phyloP scores from a whole-genome alignment of 352 stramenopile species.

The Pythium dissotocum region DNA sequence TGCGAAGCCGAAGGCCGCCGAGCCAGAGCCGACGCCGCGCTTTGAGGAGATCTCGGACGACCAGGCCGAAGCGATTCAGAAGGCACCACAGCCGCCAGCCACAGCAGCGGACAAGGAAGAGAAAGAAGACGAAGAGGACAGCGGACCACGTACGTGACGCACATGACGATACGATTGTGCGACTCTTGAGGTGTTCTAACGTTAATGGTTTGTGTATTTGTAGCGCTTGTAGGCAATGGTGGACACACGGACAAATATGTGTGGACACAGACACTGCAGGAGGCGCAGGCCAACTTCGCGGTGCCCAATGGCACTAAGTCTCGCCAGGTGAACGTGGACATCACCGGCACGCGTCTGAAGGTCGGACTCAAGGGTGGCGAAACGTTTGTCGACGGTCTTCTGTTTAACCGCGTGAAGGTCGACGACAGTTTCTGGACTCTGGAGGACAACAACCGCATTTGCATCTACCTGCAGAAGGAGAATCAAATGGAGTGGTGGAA shows the following conservation, averaged over 20 bases:
- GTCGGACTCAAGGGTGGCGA: conserved; percentile 81
- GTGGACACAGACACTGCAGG: conserved; percentile 98
- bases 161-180: background rate
- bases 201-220: conserved; percentile 10
- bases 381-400: conserved; percentile 87
- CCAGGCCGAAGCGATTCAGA: conserved; percentile 35
- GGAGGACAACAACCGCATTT: conserved; percentile 87
- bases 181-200: conserved; percentile 1
- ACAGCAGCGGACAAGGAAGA: conserved; percentile 30
- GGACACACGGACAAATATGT: conserved; percentile 93
- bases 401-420: conserved; percentile 96
- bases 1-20: conserved; percentile 29
- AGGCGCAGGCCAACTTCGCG: conserved; percentile 92
- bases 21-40: conserved; percentile 43
- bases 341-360: conserved; percentile 90
- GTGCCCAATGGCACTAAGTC: conserved; percentile 94
- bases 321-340: conserved; percentile 91
- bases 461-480: conserved; percentile 96
- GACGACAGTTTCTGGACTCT: conserved; percentile 99
- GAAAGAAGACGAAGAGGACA: conserved; percentile 66
- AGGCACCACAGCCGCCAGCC: conserved; percentile 16
- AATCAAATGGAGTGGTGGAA: conserved; percentile 99
- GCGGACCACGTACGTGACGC: conserved; percentile 57
- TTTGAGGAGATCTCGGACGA: conserved; percentile 87
- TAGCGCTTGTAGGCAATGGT: conserved; percentile 91